phyloP scores from a whole-genome alignment of 2,329 filamentous ascomycete species.

The Didymella pomorum region DNA sequence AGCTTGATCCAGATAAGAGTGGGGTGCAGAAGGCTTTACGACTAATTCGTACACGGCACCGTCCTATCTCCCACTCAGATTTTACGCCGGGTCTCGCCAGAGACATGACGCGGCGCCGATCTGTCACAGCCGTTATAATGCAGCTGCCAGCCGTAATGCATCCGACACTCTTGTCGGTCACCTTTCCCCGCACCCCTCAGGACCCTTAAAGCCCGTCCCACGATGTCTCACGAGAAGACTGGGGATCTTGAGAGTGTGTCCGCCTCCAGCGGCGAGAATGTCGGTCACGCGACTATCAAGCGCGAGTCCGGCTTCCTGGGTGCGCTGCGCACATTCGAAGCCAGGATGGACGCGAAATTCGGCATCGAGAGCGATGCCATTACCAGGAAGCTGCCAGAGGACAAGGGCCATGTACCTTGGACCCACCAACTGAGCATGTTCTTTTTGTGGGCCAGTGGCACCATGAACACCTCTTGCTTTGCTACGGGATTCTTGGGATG shows the following conservation, averaged over 20 bases:
- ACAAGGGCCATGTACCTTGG: slow-evolving; percentile 39
- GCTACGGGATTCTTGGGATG: slow-evolving; percentile 56
- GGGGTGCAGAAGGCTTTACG: slow-evolving; percentile 18
- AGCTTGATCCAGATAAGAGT: slow-evolving; percentile 32
- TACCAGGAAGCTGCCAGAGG: slow-evolving; percentile 36
- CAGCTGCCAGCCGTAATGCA: slow-evolving; percentile 9
- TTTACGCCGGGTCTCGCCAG: slow-evolving; percentile 10
- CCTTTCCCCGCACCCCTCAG: slow-evolving; percentile 3
- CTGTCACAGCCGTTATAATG: slow-evolving; percentile 12
- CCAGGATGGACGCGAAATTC: slow-evolving; percentile 31
- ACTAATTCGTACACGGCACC: slow-evolving; percentile 26
- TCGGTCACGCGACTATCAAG: slow-evolving; percentile 9
- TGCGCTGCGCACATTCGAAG: slow-evolving; percentile 30
- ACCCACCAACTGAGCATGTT: slow-evolving; percentile 48
- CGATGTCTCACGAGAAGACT: slow-evolving; percentile 28
- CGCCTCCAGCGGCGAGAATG: slow-evolving; percentile 16
- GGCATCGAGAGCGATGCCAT: slow-evolving; percentile 39
- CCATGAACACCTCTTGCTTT: slow-evolving; percentile 53
- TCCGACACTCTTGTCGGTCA: slow-evolving; percentile 2
- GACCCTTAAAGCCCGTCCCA: slow-evolving; percentile 4
- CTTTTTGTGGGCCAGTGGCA: slow-evolving; percentile 56
- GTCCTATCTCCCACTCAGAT: slow-evolving; percentile 13
- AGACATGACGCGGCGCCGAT: slow-evolving; percentile 21
- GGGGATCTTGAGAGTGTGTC: slow-evolving; percentile 25
- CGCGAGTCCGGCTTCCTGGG: slow-evolving; percentile 29